A percentile compares a stretch with the other conserved stretches of the same genome.
phyloP scores from a whole-genome alignment of 495 filamentous ascomycete genomes.

The Neurospora intermedia region DNA sequence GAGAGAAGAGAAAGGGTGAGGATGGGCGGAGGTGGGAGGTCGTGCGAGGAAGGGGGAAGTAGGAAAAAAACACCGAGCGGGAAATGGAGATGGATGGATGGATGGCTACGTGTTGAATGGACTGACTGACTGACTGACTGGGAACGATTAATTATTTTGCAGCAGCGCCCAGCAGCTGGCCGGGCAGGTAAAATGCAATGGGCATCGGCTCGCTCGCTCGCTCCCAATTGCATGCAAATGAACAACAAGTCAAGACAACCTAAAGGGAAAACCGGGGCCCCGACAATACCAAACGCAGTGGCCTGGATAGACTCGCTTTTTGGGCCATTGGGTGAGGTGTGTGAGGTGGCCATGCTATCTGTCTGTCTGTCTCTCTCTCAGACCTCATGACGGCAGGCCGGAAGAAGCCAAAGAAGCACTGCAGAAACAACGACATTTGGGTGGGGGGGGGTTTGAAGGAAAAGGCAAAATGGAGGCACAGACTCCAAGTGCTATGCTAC shows the following conservation, averaged over 20 bases:
- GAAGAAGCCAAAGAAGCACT: slow-evolving; percentile 3
- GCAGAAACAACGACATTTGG: background rate
- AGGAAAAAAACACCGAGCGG: background rate
- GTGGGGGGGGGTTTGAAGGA: background rate
- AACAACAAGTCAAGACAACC: slow-evolving; percentile 2
- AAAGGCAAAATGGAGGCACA: background rate
- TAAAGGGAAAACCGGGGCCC: slow-evolving; percentile 37
- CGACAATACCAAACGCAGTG: slow-evolving; percentile 13
- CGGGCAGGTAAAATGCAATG: background rate
- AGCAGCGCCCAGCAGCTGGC: slow-evolving; percentile 20
- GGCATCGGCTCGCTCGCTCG: background rate
- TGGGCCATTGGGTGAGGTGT: background rate
- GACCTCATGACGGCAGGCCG: background rate
- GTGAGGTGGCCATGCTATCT: background rate
- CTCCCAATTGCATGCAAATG: background rate
- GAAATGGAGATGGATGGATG: slow-evolving; percentile 27
- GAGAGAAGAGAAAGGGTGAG: slow-evolving; percentile 13
- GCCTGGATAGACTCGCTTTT: slow-evolving; percentile 6
- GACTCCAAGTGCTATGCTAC: background rate
- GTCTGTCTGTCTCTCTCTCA: background rate
- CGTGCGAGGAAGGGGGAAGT: slow-evolving; percentile 10
- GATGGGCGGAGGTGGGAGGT: slow-evolving; percentile 4
- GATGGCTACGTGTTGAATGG: slow-evolving; percentile 33
- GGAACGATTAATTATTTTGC: slow-evolving; percentile 26
- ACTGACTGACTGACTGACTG: slow-evolving; percentile 8